Base-by-base conservation (phyloP, 805 yeast genomes). In the Starmerella floricola region DNA sequence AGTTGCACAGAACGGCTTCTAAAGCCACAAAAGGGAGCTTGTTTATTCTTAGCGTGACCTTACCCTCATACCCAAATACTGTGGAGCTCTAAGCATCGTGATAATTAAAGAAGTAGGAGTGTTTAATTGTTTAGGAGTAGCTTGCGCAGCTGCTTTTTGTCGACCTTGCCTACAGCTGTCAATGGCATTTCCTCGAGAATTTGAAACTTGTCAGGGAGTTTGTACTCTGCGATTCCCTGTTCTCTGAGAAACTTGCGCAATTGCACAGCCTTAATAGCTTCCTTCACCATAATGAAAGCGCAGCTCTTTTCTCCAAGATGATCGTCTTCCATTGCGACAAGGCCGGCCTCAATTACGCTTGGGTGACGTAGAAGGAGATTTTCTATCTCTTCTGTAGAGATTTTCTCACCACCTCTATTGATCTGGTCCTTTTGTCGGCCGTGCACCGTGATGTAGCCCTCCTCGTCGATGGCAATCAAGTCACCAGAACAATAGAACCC, bases 401-500 rank as follows among this genome's bases (percentile, higher is more conserved):
- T 31, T 17, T 46, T 46, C 35, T 46, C 49, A 2, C 49, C 49
- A 3, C 49, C 49, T 13, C 49, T 47, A 36, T 46, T 46, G 29
- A 46, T 46, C 18, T 46, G 49, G 28, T 46, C 49, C 42, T 46
- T 46, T 35, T 43, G 38, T 13, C 49, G 38, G 3, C 49, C 49
- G 24, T 46, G 49, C 2, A 46, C 38, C 3, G 49, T 46, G 30
- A 46, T 36, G 35, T 41, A 41, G 6, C 49, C 47, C 12, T 36
- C 26, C 4, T 28, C 38, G 8, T 31, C 42, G n/a, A 46, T 43
- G 12, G 47, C 35, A 11, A 46, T 40, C 12, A 46, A 41, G 24
- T 46, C 49, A 1, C 49, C 49, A 3, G 47, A 43, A 42, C 49
- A 40, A 29, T 46, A 46, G 36, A 43, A 46, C 10, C 49, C 49